Evolutionary conservation across 2,329 filamentous ascomycete species (phyloP), one percentile per base, ranked within the genome.

Genomic region (Trichoderma asperellum): DNA sequence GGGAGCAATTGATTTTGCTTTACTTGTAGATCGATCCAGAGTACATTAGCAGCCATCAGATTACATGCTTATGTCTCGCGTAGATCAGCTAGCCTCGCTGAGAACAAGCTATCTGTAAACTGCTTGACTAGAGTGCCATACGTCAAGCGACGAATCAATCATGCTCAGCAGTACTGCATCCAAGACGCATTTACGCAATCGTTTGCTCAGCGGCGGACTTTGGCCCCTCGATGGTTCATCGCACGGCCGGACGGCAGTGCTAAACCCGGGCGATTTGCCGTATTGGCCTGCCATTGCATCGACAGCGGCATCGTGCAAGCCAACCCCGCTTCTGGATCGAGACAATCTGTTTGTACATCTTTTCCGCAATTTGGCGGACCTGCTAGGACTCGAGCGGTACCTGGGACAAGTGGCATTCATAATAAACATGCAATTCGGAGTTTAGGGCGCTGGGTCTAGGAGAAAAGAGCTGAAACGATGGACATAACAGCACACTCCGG

Each of bases 391-490:
- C 40, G 8, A 43, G 40, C 16, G 40, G 40, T 8, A 8, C 6
- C 18, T 43, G 2, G 1, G 16, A n/a, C 14, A 43, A 43, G 18
- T 43, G 2, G 53, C 12, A 57, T 57, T 66, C 35, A 24, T 47
- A 57, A n/a, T 34, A 7, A 47, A 10, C 2, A 21, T 21, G n/a
- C 47, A 49, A 49, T 11, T 27, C 62, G 62, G 62, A 66, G n/a
- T 66, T 65, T 66, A 66, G 62, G n/a, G 32, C 11, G n/a, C 29
- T 8, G 49, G 52, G 47, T 29, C 18, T 29, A 24, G 27, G 55
- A 57, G 55, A 57, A 24, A n/a, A 10, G 27, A 66, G 62, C 62
- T 65, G 52, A 56, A 34, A 29, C 27, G 35, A 57, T 65, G 62
- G 62, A 65, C 55, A 47, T 65, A 65, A 65, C 27, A 37, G 32